Evolutionary conservation across 2,329 filamentous ascomycete species (phyloP).

Genomic region (Plectosphaerella cucumerina): DNA sequence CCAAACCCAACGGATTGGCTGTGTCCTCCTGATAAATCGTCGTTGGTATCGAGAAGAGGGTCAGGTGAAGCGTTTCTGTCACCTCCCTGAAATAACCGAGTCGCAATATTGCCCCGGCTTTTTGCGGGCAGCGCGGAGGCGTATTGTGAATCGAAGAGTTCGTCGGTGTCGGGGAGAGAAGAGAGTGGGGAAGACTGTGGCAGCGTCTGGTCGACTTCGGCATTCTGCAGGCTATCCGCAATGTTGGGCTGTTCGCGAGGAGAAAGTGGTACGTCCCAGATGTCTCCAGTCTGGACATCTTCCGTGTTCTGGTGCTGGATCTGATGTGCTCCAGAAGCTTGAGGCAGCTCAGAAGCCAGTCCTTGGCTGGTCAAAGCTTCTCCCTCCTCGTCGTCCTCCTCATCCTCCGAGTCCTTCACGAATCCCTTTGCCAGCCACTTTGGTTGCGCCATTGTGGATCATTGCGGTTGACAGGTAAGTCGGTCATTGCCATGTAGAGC

Average conservation of each 20-base stretch:
- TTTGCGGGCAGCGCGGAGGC: neutral
- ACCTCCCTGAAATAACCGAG: too few relatives aligned
- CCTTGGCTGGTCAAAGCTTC: conserved; percentile 32
- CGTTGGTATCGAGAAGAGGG: conserved; percentile 38
- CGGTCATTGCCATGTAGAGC: neutral
- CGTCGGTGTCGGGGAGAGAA: conserved; percentile 22
- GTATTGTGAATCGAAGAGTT: conserved; percentile 11
- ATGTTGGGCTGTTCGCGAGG: conserved; percentile 1
- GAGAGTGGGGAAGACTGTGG: conserved; percentile 29
- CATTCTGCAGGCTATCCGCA: neutral
- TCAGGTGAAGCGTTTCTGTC: conserved; percentile 3
- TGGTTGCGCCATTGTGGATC: conserved; percentile 26
- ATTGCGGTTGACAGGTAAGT: neutral
- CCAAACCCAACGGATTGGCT: too few relatives aligned
- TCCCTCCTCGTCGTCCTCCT: too few relatives aligned
- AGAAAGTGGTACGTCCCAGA: conserved; percentile 33
- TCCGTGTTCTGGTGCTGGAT: neutral
- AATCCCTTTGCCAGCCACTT: conserved; percentile 47
- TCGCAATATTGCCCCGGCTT: too few relatives aligned
- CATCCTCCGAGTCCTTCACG: conserved; percentile 48
- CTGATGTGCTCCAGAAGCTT: neutral
- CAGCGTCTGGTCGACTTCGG: conserved; percentile 3
- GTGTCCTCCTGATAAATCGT: too few relatives aligned
- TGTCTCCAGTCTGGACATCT: conserved; percentile 15
- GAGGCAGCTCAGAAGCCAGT: neutral